Conservation (phyloP, 495 filamentous ascomycete species). For the Penicillium bialowiezense region DNA sequence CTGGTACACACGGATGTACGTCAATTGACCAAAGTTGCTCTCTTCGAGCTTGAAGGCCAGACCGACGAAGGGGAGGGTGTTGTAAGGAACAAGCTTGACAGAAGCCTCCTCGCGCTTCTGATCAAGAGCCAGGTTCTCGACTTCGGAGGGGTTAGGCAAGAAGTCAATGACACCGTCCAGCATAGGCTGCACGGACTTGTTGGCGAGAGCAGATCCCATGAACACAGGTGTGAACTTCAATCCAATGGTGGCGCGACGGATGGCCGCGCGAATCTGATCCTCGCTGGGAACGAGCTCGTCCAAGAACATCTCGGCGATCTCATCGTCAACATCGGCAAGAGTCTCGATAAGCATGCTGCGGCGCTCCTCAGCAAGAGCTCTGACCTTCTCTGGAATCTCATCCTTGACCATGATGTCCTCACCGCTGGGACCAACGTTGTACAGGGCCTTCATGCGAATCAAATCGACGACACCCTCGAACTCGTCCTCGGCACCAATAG, state of each 20-base stretch:
- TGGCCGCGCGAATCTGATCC: constrained; percentile 83
- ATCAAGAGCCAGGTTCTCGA: constrained; percentile 88
- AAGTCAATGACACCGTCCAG: constrained; percentile 96
- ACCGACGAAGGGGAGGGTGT: constrained; percentile 88
- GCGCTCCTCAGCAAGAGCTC: constrained; percentile 72
- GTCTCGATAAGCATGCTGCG: constrained; percentile 86
- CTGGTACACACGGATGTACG: constrained; percentile 98
- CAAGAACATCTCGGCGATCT: constrained; percentile 95
- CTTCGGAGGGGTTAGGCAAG: constrained; percentile 88
- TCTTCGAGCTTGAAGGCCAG: constrained; percentile 99
- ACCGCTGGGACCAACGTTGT: constrained; percentile 81
- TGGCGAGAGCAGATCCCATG: constrained; percentile 92
- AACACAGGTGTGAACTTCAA: constrained; percentile 94
- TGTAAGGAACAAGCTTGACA: constrained; percentile 87
- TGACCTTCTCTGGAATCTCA: constrained; percentile 75
- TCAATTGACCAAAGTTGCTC: constrained; percentile 97
- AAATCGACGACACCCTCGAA: constrained; percentile 95
- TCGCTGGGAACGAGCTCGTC: constrained; percentile 75
- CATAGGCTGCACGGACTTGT: constrained; percentile 96
- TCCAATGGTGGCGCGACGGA: constrained; percentile 80
- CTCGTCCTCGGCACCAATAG: constrained; percentile 88
- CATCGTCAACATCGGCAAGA: constrained; percentile 95
- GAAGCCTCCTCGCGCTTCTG: constrained; percentile 69
- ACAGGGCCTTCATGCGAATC: constrained; percentile 87
- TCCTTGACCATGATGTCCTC: constrained; percentile 68